These are phyloP conservation scores for Balakata baccata DNA, from an alignment of 345 rosid genomes.

Conservation along the genomic window DNA sequence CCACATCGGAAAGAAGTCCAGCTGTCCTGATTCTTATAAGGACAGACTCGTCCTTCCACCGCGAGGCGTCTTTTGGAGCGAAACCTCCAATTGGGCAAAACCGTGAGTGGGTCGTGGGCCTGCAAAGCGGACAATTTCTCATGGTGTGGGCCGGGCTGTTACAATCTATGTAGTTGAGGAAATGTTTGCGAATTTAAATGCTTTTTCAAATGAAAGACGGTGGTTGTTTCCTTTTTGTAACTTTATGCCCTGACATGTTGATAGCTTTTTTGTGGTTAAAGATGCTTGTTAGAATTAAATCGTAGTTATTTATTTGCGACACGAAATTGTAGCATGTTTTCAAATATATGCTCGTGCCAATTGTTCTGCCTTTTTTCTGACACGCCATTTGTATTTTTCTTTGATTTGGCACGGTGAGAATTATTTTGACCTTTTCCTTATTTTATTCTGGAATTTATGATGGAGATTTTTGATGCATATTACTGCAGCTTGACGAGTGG, in stretches of 20 bases:
- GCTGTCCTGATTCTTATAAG: too few relatives aligned
- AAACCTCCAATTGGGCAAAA: too few relatives aligned
- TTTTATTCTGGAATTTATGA: not conserved
- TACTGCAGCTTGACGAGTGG: constrained; percentile 81
- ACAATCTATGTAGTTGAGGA: not conserved
- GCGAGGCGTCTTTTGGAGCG: too few relatives aligned
- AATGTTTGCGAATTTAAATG: not conserved
- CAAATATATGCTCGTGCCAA: too few relatives aligned
- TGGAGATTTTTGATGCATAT: not conserved
- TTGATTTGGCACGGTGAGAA: not conserved
- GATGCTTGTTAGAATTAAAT: not conserved
- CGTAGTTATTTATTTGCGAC: not conserved
- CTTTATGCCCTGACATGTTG: not conserved
- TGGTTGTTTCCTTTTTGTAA: not conserved
- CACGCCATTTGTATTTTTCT: not conserved
- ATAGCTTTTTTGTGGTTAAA: not conserved
- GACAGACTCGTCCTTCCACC: too few relatives aligned
- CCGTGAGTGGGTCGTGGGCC: too few relatives aligned
- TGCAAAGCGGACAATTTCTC: too few relatives aligned
- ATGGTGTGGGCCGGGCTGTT: too few relatives aligned
- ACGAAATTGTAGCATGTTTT: not conserved
- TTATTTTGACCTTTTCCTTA: not conserved
- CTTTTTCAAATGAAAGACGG: not conserved
- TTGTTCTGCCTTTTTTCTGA: not conserved
- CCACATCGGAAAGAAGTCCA: too few relatives aligned